These are phyloP conservation scores for Penicillium concentricum DNA, from an alignment of 2,329 filamentous ascomycete species.

Conservation along the genomic window DNA sequence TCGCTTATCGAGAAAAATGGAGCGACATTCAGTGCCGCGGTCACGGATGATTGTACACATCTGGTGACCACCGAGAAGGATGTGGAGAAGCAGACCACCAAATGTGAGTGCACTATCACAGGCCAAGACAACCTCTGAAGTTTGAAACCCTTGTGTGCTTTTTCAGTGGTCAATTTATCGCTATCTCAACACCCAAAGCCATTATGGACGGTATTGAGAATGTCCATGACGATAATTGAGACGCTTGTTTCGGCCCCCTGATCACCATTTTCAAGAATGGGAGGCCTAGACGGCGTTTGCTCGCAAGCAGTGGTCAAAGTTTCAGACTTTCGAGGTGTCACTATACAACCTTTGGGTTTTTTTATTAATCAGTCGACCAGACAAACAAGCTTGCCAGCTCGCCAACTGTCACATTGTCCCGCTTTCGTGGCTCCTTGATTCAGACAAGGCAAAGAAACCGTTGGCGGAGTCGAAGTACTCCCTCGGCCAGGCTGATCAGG, in stretches of 20 bases:
- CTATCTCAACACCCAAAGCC: neutral
- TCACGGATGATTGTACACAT: conserved; percentile 38
- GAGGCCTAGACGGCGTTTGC: neutral
- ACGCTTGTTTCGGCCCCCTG: neutral
- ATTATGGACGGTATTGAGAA: neutral
- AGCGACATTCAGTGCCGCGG: conserved; percentile 32
- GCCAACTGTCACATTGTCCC: conserved; percentile 56
- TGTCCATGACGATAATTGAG: neutral
- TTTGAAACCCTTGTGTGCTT: neutral
- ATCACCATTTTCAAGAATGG: too few species aligned
- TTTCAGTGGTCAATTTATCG: too few species aligned
- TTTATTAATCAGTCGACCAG: conserved; percentile 51
- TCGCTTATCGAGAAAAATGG: conserved; percentile 34
- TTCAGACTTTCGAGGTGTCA: neutral
- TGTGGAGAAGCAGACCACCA: conserved; percentile 35
- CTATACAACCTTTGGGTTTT: fast-evolving
- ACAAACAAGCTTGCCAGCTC: conserved; percentile 47
- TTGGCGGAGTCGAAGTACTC: conserved; percentile 42
- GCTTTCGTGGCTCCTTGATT: conserved; percentile 63
- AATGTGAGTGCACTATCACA: conserved; percentile 28
- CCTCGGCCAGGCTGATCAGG: conserved; percentile 20
- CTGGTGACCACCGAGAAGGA: conserved; percentile 39
- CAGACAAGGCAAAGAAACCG: conserved; percentile 44
- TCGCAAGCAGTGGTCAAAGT: neutral
- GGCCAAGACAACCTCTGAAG: neutral